Conservation (phyloP, 257 asterid genomes). For the Solanum chilense region DNA sequence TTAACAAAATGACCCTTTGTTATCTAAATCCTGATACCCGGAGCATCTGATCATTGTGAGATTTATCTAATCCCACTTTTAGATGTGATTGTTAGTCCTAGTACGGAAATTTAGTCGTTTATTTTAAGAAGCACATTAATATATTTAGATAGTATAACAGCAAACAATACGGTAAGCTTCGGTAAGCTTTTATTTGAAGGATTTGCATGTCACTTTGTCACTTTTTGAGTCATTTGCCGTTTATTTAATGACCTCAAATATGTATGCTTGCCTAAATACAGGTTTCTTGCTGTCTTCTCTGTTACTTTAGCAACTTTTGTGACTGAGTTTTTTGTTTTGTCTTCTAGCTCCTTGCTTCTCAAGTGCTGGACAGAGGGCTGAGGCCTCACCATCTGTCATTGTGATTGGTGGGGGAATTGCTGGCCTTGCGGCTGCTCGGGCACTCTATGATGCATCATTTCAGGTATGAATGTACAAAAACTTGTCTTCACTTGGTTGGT, state of each 20-base stretch:
- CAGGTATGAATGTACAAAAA: slow-evolving; percentile 30
- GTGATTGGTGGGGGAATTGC: slow-evolving; percentile 96
- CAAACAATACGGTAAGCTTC: neutral
- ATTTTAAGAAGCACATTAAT: neutral
- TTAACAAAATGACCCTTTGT: neutral
- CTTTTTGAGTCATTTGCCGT: neutral
- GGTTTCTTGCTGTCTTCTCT: neutral
- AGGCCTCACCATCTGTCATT: slow-evolving; percentile 62
- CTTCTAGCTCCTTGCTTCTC: slow-evolving; percentile 49
- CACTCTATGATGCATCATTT: slow-evolving; percentile 81
- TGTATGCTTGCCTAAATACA: neutral
- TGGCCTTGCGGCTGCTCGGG: slow-evolving; percentile 83
- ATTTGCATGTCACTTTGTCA: neutral
- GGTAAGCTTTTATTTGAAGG: neutral
- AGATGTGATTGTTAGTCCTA: neutral
- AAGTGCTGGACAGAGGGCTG: slow-evolving; percentile 27
- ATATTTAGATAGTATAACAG: neutral
- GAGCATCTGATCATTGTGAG: neutral
- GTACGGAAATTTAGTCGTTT: neutral
- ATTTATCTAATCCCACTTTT: neutral
- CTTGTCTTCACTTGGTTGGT: neutral
- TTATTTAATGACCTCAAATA: neutral
- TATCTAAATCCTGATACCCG: neutral
- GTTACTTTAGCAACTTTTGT: neutral
- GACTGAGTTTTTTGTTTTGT: neutral